Percentiles rank a stretch among this genome's conserved stretches.
phyloP scores from a whole-genome alignment of 768 basidiomycete species.

The Leccinum disarticulatum region DNA sequence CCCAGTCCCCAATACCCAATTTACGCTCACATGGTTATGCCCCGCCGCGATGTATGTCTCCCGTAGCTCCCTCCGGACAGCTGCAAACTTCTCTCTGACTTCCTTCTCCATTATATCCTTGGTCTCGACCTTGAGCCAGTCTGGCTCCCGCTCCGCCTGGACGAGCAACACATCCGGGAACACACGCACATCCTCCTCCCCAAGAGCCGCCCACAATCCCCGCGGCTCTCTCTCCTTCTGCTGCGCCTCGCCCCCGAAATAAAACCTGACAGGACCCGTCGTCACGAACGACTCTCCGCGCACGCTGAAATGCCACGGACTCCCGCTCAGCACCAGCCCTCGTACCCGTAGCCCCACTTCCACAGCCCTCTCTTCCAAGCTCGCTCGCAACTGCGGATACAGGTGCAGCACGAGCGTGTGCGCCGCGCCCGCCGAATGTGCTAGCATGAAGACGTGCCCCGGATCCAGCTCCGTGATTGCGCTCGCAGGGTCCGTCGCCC shows the following conservation, averaged over 20 bases:
- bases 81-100: constrained; percentile 38
- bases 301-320: constrained; percentile 41
- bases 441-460: constrained; percentile 45
- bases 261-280: constrained; percentile 29
- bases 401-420: constrained; percentile 48
- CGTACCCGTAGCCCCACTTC: constrained; percentile 34
- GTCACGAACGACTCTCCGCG: constrained; percentile 27
- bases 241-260: constrained; percentile 39
- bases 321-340: constrained; percentile 47
- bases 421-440: constrained; percentile 62
- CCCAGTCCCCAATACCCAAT: constrained; percentile 50
- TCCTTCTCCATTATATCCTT: constrained; percentile 40
- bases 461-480: constrained; percentile 36
- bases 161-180: constrained; percentile 52
- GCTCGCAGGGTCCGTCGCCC: constrained; percentile 1
- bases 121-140: constrained; percentile 37
- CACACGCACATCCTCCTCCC: constrained; percentile 32
- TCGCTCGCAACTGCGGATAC: constrained; percentile 28
- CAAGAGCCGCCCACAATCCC: constrained; percentile 39
- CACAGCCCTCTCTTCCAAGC: constrained; percentile 29
- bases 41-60: constrained; percentile 42
- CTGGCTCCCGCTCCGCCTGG: constrained; percentile 55
- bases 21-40: constrained; percentile 65
- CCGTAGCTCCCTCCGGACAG: constrained; percentile 15
- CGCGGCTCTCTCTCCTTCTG: constrained; percentile 43